Evolutionary conservation across 148 eudicot species (phyloP), one percentile per base, ranked within the genome.

Genomic region (Nyssa sinensis): DNA sequence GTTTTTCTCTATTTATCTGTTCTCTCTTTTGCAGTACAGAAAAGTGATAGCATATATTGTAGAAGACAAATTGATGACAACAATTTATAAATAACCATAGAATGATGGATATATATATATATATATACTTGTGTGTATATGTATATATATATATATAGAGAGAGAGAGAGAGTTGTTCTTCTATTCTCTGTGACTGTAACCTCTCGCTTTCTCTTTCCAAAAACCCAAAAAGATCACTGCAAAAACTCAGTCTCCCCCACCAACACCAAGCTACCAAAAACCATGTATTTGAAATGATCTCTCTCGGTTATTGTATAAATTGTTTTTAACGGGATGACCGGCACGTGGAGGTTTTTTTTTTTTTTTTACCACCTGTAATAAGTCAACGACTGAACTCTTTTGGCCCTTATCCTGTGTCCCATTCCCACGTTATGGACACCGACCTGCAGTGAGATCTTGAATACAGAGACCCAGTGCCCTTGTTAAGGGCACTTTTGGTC

Each of bases 261-360:
- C n/a, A n/a, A 3, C 44, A 3, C 3, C 13, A 30, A 44, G 64
- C 30, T 58, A 30, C 34, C 58, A 33, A 58, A 49, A 13, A 34
- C n/a, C 64, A 51, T n/a, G 41, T 39, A 7, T n/a, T n/a, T n/a
- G n/a, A n/a, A n/a, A n/a, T n/a, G n/a, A n/a, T n/a, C n/a, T n/a
- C n/a, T n/a, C n/a, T n/a, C n/a, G n/a, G n/a, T n/a, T n/a, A n/a
- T n/a, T n/a, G n/a, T n/a, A n/a, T n/a, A n/a, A n/a, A n/a, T n/a
- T n/a, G n/a, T n/a, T n/a, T n/a, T n/a, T n/a, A n/a, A n/a, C n/a
- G n/a, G n/a, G 70, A 32, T 77, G 64, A 71, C 66, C 65, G 76
- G 70, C 72, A 77, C 30, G 30, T 77, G 72, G 64, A 64, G 76
- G 80, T n/a, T n/a, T n/a, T n/a, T n/a, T n/a, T n/a, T n/a, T n/a